Percentiles rank a stretch among this genome's conserved stretches.
These are phyloP conservation scores for Colletotrichum echinochloae DNA, from an alignment of 2,329 filamentous ascomycete genomes.

Conservation along the genomic window DNA sequence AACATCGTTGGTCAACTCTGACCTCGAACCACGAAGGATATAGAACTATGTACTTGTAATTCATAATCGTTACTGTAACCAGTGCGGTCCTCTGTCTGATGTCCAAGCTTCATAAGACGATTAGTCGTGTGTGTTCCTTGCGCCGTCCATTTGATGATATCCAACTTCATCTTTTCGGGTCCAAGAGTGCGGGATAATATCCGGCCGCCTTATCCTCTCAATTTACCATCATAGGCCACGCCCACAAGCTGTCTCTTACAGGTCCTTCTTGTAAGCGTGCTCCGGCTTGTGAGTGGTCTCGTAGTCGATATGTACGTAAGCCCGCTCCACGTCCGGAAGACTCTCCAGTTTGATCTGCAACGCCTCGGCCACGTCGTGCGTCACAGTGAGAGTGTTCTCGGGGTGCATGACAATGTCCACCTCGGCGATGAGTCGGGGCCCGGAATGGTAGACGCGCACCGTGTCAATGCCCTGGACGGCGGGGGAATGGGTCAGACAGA, in stretches of 20 bases:
- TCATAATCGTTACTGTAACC: background rate
- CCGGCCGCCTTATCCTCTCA: background rate
- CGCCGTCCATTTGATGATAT: background rate
- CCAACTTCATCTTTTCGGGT: too few species aligned
- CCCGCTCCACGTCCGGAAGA: conserved; percentile 89
- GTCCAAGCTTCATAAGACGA: too few species aligned
- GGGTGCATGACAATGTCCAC: conserved; percentile 96
- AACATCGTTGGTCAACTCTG: too few species aligned
- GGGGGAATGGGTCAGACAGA: conserved; percentile 93
- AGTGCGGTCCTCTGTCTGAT: background rate
- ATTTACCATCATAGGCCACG: background rate
- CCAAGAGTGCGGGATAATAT: background rate
- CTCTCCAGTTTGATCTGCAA: conserved; percentile 95
- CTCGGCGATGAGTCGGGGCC: conserved; percentile 90
- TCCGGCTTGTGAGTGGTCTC: conserved; percentile 96
- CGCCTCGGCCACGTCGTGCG: conserved; percentile 93
- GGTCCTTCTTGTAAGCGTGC: conserved; percentile 73
- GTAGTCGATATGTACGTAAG: conserved; percentile 97
- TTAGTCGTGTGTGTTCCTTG: background rate
- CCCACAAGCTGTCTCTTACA: conserved; percentile 51
- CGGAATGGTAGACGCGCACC: conserved; percentile 91
- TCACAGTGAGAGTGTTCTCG: conserved; percentile 76
- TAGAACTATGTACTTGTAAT: background rate
- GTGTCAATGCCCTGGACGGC: conserved; percentile 89
- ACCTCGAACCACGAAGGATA: background rate